Conservation (phyloP, 2,329 filamentous ascomycete genomes). For the Penicillium palitans region DNA sequence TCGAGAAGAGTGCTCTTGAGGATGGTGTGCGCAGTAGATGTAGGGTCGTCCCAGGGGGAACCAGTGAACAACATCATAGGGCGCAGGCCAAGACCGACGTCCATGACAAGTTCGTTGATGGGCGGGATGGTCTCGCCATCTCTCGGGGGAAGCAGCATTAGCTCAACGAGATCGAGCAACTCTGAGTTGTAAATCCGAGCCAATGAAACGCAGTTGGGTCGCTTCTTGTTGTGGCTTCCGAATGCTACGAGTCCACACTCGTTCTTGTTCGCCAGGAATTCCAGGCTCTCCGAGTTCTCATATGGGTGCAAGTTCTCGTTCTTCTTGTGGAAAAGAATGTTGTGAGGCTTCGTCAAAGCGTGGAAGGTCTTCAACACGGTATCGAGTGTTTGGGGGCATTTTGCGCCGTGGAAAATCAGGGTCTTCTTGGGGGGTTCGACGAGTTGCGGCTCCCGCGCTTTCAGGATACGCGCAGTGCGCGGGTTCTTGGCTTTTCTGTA, state of each 20-base stretch:
- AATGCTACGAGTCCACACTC: constrained; percentile 85
- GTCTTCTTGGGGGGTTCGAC: constrained; percentile 88
- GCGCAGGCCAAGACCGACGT: constrained; percentile 73
- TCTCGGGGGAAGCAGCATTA: constrained; percentile 74
- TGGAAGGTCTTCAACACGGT: constrained; percentile 83
- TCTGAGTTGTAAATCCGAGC: constrained; percentile 81
- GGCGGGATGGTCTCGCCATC: constrained; percentile 45
- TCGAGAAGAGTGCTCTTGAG: constrained; percentile 86
- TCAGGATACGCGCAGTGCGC: constrained; percentile 90
- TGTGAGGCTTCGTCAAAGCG: constrained; percentile 78
- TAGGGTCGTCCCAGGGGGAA: constrained; percentile 79
- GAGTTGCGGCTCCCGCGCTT: constrained; percentile 85
- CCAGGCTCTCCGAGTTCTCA: constrained; percentile 80
- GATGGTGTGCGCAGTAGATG: constrained; percentile 75
- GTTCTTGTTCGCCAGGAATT: constrained; percentile 97
- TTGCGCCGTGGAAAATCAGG: constrained; percentile 84
- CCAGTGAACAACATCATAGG: constrained; percentile 92
- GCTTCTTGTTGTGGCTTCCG: constrained; percentile 85
- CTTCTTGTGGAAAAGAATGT: constrained; percentile 94
- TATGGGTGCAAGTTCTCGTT: constrained; percentile 88
- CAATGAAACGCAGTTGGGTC: constrained; percentile 85
- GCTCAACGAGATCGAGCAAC: constrained; percentile 91
- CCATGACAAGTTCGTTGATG: constrained; percentile 59
- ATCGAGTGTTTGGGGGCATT: constrained; percentile 78
- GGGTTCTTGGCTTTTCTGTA: constrained; percentile 72